phyloP scores from a whole-genome alignment of 2,329 filamentous ascomycete species.

The Zasmidium citrigriseum region DNA sequence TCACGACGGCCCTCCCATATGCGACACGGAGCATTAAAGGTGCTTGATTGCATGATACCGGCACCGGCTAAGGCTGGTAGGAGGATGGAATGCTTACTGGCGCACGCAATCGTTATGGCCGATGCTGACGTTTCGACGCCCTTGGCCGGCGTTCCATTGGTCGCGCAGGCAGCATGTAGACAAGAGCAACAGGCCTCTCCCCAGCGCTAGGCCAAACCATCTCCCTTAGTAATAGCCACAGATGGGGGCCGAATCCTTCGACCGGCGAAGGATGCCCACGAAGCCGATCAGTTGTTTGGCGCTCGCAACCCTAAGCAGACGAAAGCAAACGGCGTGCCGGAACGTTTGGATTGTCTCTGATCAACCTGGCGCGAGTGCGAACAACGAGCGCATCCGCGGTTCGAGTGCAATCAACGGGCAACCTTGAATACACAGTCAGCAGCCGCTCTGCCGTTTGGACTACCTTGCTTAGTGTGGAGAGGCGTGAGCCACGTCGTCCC shows the following conservation, averaged over 20 bases:
- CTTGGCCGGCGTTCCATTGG: constrained; percentile 2
- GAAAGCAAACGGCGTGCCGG: background rate
- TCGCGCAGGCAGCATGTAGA: background rate
- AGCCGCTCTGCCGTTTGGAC: background rate
- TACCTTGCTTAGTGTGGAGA: constrained; percentile 1
- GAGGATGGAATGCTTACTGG: constrained; percentile 6
- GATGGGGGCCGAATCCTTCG: constrained; percentile 14
- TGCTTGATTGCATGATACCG: constrained; percentile 10
- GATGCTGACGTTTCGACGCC: constrained; percentile 8
- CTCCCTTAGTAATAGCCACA: constrained; percentile 9
- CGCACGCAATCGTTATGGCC: constrained; percentile 3
- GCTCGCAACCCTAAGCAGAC: background rate
- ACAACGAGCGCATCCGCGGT: background rate
- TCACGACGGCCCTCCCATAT: constrained; percentile 8
- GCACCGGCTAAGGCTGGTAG: constrained; percentile 4
- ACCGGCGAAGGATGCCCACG: constrained; percentile 15
- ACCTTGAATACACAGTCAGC: constrained; percentile 9
- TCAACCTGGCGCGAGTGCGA: background rate
- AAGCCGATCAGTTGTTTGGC: constrained; percentile 10
- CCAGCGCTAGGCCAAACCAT: constrained; percentile 8
- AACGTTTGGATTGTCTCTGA: background rate
- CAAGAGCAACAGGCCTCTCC: background rate
- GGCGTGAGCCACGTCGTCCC: constrained; percentile 2
- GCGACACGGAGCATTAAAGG: constrained; percentile 16
- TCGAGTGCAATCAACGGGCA: constrained; percentile 2